A percentile compares a stretch with the other conserved stretches of the same genome.
Evolutionary conservation across 2,329 filamentous ascomycete species (phyloP).

Genomic region (Hypomyces perniciosus): DNA sequence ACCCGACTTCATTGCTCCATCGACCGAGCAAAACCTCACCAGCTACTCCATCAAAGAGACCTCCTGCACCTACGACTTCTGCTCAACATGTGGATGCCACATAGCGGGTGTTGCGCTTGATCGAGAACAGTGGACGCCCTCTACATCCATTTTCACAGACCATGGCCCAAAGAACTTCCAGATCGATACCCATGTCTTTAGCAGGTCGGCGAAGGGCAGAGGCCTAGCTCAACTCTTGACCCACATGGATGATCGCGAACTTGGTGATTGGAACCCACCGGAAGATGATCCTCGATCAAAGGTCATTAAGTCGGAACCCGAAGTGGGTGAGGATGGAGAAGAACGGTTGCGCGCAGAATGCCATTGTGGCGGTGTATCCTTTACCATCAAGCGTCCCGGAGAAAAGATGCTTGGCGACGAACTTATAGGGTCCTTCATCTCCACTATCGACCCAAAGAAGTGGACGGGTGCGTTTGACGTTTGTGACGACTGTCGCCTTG

Average conservation of each 20-base stretch:
- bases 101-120: slow-evolving; percentile 31
- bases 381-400: slow-evolving; percentile 37
- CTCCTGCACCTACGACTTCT: slow-evolving; percentile 35
- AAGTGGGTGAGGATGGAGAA: slow-evolving; percentile 29
- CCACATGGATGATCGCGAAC: slow-evolving; percentile 22
- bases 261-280: slow-evolving; percentile 32
- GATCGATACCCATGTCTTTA: slow-evolving; percentile 31
- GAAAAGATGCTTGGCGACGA: slow-evolving; percentile 24
- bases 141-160: slow-evolving; percentile 35
- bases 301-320: slow-evolving; percentile 21
- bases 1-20: slow-evolving; percentile 36
- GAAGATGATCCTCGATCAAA: slow-evolving; percentile 22
- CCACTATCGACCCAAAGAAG: slow-evolving; percentile 32
- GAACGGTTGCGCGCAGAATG: slow-evolving; percentile 39
- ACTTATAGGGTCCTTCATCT: slow-evolving; percentile 29
- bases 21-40: slow-evolving; percentile 30
- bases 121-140: slow-evolving; percentile 31
- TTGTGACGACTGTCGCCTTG: slow-evolving; percentile 39
- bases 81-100: slow-evolving; percentile 41
- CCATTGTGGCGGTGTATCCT: slow-evolving; percentile 42
- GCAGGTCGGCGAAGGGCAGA: slow-evolving; percentile 29
- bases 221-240: slow-evolving; percentile 33
- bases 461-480: slow-evolving; percentile 38
- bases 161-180: slow-evolving; percentile 30
- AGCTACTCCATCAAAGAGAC: slow-evolving; percentile 28